Evolutionary conservation across 768 basidiomycete genomes (phyloP).

Genomic region (Gloeopeniophorella convolvens): DNA sequence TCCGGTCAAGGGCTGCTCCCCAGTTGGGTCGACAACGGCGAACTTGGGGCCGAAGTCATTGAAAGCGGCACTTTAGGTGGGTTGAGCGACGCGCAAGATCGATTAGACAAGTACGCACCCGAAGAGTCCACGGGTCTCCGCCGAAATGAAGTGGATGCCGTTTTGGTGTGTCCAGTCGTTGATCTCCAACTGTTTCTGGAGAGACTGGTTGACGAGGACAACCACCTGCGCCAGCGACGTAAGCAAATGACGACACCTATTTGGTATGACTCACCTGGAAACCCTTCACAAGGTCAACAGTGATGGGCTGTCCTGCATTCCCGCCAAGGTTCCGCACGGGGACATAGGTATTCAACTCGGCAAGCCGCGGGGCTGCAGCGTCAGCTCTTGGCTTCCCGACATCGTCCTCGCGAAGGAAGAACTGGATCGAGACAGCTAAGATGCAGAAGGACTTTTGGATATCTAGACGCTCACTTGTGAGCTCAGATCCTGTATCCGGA

Average conservation of each 20-base stretch:
- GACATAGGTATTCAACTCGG: slow-evolving; percentile 94
- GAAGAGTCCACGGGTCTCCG: slow-evolving; percentile 90
- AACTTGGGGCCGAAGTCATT: slow-evolving; percentile 96
- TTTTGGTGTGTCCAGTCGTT: slow-evolving; percentile 92
- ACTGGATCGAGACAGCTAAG: slow-evolving; percentile 42
- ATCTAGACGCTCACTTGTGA: slow-evolving; percentile 58
- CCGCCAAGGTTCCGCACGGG: slow-evolving; percentile 87
- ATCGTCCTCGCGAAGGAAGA: slow-evolving; percentile 86
- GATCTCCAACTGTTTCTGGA: slow-evolving; percentile 85
- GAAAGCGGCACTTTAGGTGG: slow-evolving; percentile 69
- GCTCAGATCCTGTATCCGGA: slow-evolving; percentile 83
- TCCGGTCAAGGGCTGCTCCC: slow-evolving; percentile 86
- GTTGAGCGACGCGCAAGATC: slow-evolving; percentile 9
- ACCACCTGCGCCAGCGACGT: slow-evolving; percentile 53
- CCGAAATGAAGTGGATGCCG: slow-evolving; percentile 84
- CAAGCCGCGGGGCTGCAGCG: slow-evolving; percentile 80
- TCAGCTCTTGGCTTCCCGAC: slow-evolving; percentile 83
- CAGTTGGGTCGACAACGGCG: slow-evolving; percentile 95
- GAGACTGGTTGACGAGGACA: slow-evolving; percentile 73
- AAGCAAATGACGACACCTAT: neutral
- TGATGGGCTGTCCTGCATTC: slow-evolving; percentile 66
- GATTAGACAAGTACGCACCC: slow-evolving; percentile 48
- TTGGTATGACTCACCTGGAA: slow-evolving; percentile 61
- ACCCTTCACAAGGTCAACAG: slow-evolving; percentile 72
- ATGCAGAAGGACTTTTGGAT: neutral